Percentiles rank a stretch among this genome's conserved stretches.
These are phyloP conservation scores for Hanseniaspora mollemarum DNA, from an alignment of 805 yeast genomes.

Conservation along the genomic window DNA sequence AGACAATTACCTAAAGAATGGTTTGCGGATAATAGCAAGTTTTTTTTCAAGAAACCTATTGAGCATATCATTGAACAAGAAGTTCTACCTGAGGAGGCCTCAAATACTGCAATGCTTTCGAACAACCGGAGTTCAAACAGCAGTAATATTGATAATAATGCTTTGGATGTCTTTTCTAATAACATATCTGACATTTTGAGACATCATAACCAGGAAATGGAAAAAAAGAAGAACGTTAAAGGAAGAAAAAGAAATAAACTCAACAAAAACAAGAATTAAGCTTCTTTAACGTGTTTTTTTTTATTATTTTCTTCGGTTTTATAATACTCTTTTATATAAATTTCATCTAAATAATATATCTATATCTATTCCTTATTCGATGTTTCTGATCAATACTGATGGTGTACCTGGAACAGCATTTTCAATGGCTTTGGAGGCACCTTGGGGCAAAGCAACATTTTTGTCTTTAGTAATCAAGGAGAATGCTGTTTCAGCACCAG, in stretches of 20 bases:
- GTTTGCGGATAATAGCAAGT: neutral
- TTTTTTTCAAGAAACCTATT: neutral
- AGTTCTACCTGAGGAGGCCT: too few relatives aligned
- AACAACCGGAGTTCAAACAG: neutral
- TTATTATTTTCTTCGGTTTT: too few relatives aligned
- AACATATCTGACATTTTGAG: neutral
- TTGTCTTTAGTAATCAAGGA: constrained; percentile 59
- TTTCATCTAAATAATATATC: neutral
- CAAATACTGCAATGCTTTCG: neutral
- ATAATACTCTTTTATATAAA: neutral
- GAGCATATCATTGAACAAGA: constrained; percentile 2
- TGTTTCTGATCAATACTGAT: constrained; percentile 65
- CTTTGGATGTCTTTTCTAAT: neutral
- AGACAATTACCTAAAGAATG: neutral
- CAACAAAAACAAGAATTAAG: neutral
- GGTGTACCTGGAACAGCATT: constrained; percentile 89
- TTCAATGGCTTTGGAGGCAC: constrained; percentile 57
- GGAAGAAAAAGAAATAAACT: constrained; percentile 9
- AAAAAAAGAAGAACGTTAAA: neutral
- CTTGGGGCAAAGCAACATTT: constrained; percentile 42
- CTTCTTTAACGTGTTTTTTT: too few relatives aligned
- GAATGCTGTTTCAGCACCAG: constrained; percentile 51
- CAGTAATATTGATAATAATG: neutral
- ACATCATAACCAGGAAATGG: constrained; percentile 1
- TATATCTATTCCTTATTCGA: constrained; percentile 27